Evolutionary conservation across 2,329 filamentous ascomycete species (phyloP).

Genomic region (Aspergillus floridensis): DNA sequence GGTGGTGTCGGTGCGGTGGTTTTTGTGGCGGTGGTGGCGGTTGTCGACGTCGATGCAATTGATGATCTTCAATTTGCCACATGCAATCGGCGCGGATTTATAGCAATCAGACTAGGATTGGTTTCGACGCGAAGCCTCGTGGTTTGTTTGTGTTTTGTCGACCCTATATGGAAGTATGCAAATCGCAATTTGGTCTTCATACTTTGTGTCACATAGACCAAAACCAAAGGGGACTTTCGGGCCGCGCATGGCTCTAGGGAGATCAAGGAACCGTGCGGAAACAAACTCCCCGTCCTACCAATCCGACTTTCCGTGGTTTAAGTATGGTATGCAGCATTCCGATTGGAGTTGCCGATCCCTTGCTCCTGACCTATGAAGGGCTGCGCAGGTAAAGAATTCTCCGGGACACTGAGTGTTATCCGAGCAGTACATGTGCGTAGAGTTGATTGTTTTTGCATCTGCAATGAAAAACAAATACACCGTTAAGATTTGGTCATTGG

Average conservation of each 20-base stretch:
- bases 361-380: neutral
- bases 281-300: neutral
- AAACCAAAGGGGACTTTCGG: too few species aligned
- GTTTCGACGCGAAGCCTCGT: neutral
- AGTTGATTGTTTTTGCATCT: too few species aligned
- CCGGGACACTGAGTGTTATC: neutral
- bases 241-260: too few species aligned
- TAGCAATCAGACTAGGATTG: too few species aligned
- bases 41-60: neutral
- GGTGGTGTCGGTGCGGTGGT: neutral
- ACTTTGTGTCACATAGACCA: neutral
- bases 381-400: neutral
- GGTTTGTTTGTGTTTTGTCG: neutral
- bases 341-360: neutral
- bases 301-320: too few species aligned
- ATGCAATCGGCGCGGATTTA: too few species aligned
- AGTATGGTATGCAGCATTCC: neutral
- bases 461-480: too few species aligned
- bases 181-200: neutral
- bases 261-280: neutral
- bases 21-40: neutral
- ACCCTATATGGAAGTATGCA: neutral
- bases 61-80: neutral
- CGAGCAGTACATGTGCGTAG: too few species aligned
- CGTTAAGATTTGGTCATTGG: too few species aligned